Evolutionary conservation across 768 basidiomycete species (phyloP).

Genomic region (Lactarius indigo): DNA sequence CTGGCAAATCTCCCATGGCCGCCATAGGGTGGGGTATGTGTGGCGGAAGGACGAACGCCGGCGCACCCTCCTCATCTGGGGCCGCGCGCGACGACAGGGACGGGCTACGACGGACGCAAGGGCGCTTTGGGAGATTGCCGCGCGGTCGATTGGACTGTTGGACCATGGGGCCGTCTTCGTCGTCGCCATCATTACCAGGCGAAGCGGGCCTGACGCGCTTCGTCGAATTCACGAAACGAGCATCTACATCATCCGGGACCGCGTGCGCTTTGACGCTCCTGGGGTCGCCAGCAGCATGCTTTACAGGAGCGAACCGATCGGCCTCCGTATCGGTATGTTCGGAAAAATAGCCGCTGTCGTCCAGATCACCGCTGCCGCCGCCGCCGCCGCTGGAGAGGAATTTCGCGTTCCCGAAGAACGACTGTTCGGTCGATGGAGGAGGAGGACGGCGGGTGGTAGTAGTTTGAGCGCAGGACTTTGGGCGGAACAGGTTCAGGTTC

Average conservation of each 20-base stretch:
- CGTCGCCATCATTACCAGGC: background rate
- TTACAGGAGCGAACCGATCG: background rate
- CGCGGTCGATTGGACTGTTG: background rate
- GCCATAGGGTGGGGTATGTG: conserved; percentile 8
- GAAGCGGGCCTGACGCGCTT: conserved; percentile 15
- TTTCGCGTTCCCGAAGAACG: conserved; percentile 2
- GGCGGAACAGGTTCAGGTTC: background rate
- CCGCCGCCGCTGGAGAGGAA: background rate
- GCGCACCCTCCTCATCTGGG: background rate
- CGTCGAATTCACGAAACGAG: background rate
- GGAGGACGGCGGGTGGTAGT: too few relatives aligned
- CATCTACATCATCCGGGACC: background rate
- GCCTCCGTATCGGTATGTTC: conserved; percentile 8
- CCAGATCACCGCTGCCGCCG: background rate
- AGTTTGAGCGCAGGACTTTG: background rate
- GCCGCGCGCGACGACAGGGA: background rate
- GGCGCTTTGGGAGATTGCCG: conserved; percentile 6
- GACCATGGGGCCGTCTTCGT: background rate
- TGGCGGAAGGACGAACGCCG: background rate
- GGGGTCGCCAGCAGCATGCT: background rate
- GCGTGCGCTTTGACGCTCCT: background rate
- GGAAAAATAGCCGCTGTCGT: conserved; percentile 22
- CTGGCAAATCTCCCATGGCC: conserved; percentile 14
- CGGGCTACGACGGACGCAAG: background rate
- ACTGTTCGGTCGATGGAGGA: background rate